Evolutionary conservation across 352 stramenopile genomes (phyloP).

Genomic region (Aphanomyces stellatus): DNA sequence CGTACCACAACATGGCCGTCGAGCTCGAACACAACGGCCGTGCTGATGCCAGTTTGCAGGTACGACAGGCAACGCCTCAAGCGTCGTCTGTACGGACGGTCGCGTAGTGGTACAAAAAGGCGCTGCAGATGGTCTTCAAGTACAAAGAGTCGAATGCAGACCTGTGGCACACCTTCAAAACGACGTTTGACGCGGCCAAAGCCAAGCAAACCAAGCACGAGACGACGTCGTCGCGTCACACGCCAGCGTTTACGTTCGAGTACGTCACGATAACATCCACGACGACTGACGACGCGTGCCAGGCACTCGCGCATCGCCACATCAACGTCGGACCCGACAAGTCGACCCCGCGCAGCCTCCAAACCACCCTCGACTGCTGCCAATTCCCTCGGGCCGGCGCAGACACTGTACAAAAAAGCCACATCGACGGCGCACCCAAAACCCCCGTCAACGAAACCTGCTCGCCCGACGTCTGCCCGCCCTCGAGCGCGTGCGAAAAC

Average conservation of each 20-base stretch:
- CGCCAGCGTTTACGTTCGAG: not conserved
- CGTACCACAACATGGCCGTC: conserved; percentile 72
- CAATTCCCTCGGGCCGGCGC: not conserved
- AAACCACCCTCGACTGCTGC: not conserved
- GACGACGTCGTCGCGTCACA: not conserved
- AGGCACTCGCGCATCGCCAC: not conserved
- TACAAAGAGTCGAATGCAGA: conserved; percentile 52
- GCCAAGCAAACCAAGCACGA: not conserved
- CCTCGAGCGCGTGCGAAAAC: not conserved
- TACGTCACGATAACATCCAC: not conserved
- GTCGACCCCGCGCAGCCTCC: not conserved
- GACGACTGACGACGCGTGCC: too few relatives aligned
- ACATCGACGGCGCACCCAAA: not conserved
- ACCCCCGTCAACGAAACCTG: not conserved
- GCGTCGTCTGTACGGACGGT: not conserved
- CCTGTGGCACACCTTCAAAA: conserved; percentile 59
- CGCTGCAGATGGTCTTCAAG: conserved; percentile 52
- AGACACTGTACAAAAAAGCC: not conserved
- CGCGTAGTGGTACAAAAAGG: conserved; percentile 75
- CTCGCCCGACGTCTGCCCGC: not conserved
- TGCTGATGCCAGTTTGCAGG: conserved; percentile 56
- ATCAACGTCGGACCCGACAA: not conserved
- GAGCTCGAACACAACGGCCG: conserved; percentile 69
- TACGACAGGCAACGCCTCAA: not conserved
- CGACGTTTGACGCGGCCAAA: conserved; percentile 64